These are phyloP conservation scores for Cornus kousa DNA, from an alignment of 148 eudicot genomes.

Conservation along the genomic window DNA sequence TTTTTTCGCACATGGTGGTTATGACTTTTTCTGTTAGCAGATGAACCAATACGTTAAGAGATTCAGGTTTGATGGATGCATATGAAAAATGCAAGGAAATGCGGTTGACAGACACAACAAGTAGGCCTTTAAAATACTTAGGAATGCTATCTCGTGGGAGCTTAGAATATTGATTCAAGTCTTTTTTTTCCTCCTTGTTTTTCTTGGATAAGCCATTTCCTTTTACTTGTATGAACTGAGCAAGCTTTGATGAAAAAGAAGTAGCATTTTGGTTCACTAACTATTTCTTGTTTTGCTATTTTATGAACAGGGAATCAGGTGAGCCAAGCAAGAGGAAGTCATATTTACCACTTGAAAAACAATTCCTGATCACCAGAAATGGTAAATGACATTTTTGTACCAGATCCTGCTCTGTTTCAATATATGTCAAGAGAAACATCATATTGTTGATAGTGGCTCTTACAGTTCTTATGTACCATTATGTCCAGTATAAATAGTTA, in stretches of 20 bases:
- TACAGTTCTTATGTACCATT: neutral
- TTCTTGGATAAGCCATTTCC: neutral
- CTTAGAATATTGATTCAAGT: neutral
- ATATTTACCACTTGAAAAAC: conserved; percentile 77
- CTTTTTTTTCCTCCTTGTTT: neutral
- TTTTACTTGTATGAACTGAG: too few relatives aligned
- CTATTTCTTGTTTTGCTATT: conserved; percentile 12
- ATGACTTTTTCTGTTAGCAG: neutral
- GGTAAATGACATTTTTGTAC: conserved; percentile 37
- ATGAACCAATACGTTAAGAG: neutral
- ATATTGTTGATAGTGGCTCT: neutral
- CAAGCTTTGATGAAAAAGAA: neutral
- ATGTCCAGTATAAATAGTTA: too few relatives aligned
- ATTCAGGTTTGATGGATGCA: neutral
- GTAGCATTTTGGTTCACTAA: conserved; percentile 11
- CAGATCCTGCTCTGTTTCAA: neutral
- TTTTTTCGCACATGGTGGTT: too few relatives aligned
- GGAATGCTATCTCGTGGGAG: neutral
- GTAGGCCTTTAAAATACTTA: neutral
- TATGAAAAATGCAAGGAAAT: neutral
- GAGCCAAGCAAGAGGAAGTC: conserved; percentile 91
- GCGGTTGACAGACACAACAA: neutral
- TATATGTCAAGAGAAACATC: neutral
- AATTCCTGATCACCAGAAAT: conserved; percentile 89
- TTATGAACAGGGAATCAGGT: conserved; percentile 80